Evolutionary conservation across 192 early-diverging fungal genomes (phyloP), one percentile per base, ranked within the genome.

Genomic region (Globomyces pollinis-pini): DNA sequence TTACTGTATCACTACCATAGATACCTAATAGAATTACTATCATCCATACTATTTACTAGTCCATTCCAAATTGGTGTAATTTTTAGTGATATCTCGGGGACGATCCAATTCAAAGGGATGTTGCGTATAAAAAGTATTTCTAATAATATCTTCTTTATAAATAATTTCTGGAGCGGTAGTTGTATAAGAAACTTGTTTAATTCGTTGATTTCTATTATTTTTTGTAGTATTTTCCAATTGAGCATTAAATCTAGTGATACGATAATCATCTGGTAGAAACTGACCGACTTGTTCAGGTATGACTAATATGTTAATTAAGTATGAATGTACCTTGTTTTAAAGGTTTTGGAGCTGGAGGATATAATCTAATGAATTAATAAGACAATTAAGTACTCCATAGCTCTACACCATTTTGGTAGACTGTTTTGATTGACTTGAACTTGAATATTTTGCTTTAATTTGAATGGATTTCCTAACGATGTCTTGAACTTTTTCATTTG

Each of bases 41-140:
- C n/a, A n/a, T n/a, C n/a, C n/a, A n/a, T n/a, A n/a, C n/a, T n/a
- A n/a, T n/a, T n/a, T n/a, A n/a, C 53, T 53, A 36, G 38, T 52
- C 68, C 61, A 39, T 24, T 33, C n/a, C 18, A 55, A 35, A 30
- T 57, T 38, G 28, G 70, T 65, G 59, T 77, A 21, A 67, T 72
- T 71, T 92, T 90, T 23, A 87, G 76, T 33, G 93, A 57, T 4
- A 78, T 73, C n/a, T 30, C 78, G 68, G 30, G 93, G 90, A 53
- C 86, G 73, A 30, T 70, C 60, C 59, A 86, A 74, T 70, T 98
- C 95, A 65, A 87, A 90, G 16, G 95, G 95, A 71, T 98, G 95
- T 76, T 92, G 86, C 60, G 78, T 75, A 71, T 91, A 98, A 60
- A 98, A 98, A 51, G 76, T 80, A 50, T 75, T 51, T 50, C 95